Base-by-base conservation (phyloP, 2,329 filamentous ascomycete species). In the Aotearoamyces nothofagi region DNA sequence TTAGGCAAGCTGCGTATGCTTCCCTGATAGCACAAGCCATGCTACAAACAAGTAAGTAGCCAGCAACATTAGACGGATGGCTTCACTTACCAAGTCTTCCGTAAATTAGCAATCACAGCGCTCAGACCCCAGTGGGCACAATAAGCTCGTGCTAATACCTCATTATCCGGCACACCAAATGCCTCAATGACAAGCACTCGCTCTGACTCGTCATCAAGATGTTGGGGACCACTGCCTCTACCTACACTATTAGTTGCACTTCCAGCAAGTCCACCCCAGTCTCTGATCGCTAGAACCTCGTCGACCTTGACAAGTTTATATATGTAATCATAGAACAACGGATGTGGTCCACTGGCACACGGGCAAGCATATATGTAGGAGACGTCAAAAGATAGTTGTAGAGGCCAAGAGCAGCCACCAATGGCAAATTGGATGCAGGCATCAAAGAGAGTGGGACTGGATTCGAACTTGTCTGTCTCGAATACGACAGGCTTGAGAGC, bases 61-160 rank as follows among this genome's bases (percentile, higher is more conserved):
- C n/a, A n/a, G n/a, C n/a, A n/a, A n/a, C n/a, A n/a, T n/a, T n/a
- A n/a, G n/a, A n/a, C n/a, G n/a, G n/a, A n/a, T n/a, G n/a, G n/a
- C n/a, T n/a, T n/a, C n/a, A 31, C 31, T 29, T 33, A 44, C 33
- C 69, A 83, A 10, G 78, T 82, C 54, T 63, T 69, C 33, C 64
- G 57, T 29, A 80, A 49, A 49, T 82, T 74, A 6, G 76, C 76
- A 33, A 82, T 66, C 11, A 84, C 55, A 1, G 78, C 78, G 44
- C 66, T 73, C 41, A 81, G 52, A 3, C 78, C 78, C 67, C 76
- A 80, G 42, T 81, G 74, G 31, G 75, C 67, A 47, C 78, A 83
- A 78, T 78, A 84, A 5, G 78, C 77, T 36, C 78, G 58, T 1
- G 74, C 78, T 41, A 84, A 63, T 4, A 82, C 78, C 50, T 83